Evolutionary conservation across 2,329 filamentous ascomycete genomes (phyloP), one percentile per base, ranked within the genome.

Genomic region (Magnaporthiopsis incrustans): DNA sequence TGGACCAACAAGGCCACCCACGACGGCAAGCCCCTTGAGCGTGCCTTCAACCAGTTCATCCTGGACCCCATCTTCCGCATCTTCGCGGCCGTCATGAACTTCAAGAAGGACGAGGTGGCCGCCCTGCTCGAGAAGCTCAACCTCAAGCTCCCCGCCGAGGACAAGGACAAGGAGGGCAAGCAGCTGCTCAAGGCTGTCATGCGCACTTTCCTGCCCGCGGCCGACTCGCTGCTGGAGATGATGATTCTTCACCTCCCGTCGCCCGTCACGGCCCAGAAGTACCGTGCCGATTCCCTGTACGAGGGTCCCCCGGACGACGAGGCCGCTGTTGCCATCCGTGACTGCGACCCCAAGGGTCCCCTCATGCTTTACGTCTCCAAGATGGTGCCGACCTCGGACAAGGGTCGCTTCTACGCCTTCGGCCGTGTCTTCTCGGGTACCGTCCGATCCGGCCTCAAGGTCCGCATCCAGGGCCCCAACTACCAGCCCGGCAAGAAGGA

Each of bases 291-390:
- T 88, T 97, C 93, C 77, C 87, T 99, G 71, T 99, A 99, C 85
- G 95, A 99, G 86, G 95, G 95, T 86, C 95, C 95, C 73, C 76
- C 83, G 66, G 95, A 99, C 77, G 95, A 99, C 74, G 89, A 92
- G 80, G 88, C 89, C 73, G 93, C 90, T 83, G 90, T 97, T 78
- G 92, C 89, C 87, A 97, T 99, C 87, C 93, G 93, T 75, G 92
- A 98, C 86, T 98, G 95, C 80, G 92, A 99, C 80, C 86, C 94
- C 81, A 96, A 97, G 85, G 95, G 87, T 79, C 91, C 94, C 75
- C 95, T 99, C 81, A 99, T 99, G 95, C 86, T 98, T 73, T 99
- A 99, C 90, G 93, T 99, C 80, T 99, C 95, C 81, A 99, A 99
- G 92, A 99, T 99, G 95, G 95, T 99, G 77, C 95, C 95, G 75